Evolutionary conservation across 768 basidiomycete genomes (phyloP).

Genomic region (Floccularia luteovirens): DNA sequence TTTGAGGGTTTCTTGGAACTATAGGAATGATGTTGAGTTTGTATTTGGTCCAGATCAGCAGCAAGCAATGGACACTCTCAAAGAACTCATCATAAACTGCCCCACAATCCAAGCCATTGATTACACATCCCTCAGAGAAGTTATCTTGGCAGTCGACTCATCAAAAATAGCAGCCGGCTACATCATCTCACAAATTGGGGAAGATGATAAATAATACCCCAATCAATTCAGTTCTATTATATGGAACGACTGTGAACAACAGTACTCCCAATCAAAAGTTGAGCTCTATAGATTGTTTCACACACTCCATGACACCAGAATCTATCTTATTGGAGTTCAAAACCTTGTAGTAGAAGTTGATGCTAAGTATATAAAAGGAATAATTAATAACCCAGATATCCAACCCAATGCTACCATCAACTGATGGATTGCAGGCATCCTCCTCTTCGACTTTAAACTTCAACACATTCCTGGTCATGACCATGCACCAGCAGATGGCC

Average conservation of each 20-base stretch:
- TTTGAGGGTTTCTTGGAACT: conserved; percentile 21
- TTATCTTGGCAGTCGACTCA: conserved; percentile 25
- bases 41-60: conserved; percentile 16
- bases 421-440: conserved; percentile 30
- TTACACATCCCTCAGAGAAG: conserved; percentile 13
- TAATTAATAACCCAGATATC: conserved; percentile 30
- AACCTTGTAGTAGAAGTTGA: conserved; percentile 27
- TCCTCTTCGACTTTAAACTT: conserved; percentile 27
- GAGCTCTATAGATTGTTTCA: conserved; percentile 29
- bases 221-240: conserved; percentile 24
- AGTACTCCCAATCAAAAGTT: conserved; percentile 29
- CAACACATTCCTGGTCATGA: conserved; percentile 25
- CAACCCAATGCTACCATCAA: conserved; percentile 29
- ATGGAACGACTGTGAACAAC: conserved; percentile 18
- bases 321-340: conserved; percentile 11
- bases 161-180: conserved; percentile 16
- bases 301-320: conserved; percentile 8
- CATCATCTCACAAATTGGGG: conserved; percentile 11
- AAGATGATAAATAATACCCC: conserved; percentile 11
- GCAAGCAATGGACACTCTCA: conserved; percentile 13
- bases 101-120: conserved; percentile 17
- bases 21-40: conserved; percentile 20
- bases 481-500: conserved; percentile 9
- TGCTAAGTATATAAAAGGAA: conserved; percentile 32
- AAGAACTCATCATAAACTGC: conserved; percentile 12